phyloP scores from a whole-genome alignment of 2,329 filamentous ascomycete species.

The Trichoderma gracile region DNA sequence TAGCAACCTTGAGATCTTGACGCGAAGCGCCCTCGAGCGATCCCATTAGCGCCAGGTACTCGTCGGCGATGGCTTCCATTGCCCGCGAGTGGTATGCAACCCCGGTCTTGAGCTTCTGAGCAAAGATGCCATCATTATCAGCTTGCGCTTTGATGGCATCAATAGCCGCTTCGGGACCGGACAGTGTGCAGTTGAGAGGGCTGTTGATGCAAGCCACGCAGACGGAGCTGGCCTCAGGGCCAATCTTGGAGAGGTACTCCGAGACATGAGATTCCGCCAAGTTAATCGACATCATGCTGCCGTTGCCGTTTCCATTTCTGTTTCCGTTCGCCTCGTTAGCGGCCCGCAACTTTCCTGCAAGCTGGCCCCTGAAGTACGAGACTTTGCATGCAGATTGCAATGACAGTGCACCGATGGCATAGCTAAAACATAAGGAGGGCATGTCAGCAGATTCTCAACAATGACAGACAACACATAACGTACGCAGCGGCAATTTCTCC shows the following conservation, averaged over 20 bases:
- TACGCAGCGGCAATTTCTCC: conserved; percentile 47
- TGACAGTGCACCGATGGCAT: conserved; percentile 12
- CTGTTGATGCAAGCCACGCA: conserved; percentile 37
- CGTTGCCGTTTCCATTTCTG: no score
- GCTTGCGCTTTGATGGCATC: conserved; percentile 30
- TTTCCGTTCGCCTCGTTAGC: background rate
- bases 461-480: conserved; percentile 13
- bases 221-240: conserved; percentile 10
- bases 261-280: background rate
- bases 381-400: conserved; percentile 36
- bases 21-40: background rate
- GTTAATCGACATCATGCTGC: conserved; percentile 23
- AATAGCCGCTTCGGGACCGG: conserved; percentile 31
- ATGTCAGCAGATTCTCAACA: conserved; percentile 25
- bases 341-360: background rate
- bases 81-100: conserved; percentile 32
- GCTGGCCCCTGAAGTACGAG: conserved; percentile 42
- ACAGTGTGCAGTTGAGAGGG: conserved; percentile 36
- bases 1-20: background rate
- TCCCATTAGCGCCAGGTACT: conserved; percentile 40
- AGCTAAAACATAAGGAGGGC: background rate
- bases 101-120: conserved; percentile 29
- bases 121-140: conserved; percentile 32
- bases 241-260: background rate
- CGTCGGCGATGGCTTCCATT: conserved; percentile 37